Evolutionary conservation across 2,329 filamentous ascomycete genomes (phyloP), one percentile per base, ranked within the genome.

Genomic region (Hypoxylon sp.): DNA sequence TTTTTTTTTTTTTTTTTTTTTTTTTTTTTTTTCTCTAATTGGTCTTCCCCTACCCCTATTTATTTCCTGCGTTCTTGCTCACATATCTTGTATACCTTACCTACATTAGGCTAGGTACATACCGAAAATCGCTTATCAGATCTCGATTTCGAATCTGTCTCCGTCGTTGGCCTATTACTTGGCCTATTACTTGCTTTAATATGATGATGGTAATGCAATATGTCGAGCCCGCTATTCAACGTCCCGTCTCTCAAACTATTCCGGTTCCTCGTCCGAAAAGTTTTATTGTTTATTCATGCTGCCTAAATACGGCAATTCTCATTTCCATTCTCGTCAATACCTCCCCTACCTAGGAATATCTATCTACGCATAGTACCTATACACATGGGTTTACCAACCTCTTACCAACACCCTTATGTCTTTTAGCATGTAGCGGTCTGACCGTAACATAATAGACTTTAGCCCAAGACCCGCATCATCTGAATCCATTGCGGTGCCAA

Each of bases 401-500:
- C 31, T 39, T 50, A 50, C 31, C 17, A 50, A 50, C 55, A 24
- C 37, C 44, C 10, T 44, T 37, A 56, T 56, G 5, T 10, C 14
- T 53, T 37, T 53, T 22, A 13, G 17, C 10, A 29, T 24, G 42
- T 57, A 19, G 46, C 53, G 47, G 53, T 53, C 53, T 57, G 46
- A 47, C 50, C 37, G 48, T 22, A 26, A 29, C 19, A 52, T 48
- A 46, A 52, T 48, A 46, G 48, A 33, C 48, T 24, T 42, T 46
- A 31, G 17, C 22, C 29, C 10, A 35, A 63, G 29, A 53, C 50
- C 31, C 47, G 48, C 35, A 57, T 47, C 53, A 37, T 63, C 47
- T 50, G 61, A 44, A 47, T 58, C 19, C 52, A 53, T 24, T 42
- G 39, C 54, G 22, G 42, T 17, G 54, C 61, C 61, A 64, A 64